phyloP scores from a whole-genome alignment of 352 stramenopile genomes.

The Pythium pyrilobum region DNA sequence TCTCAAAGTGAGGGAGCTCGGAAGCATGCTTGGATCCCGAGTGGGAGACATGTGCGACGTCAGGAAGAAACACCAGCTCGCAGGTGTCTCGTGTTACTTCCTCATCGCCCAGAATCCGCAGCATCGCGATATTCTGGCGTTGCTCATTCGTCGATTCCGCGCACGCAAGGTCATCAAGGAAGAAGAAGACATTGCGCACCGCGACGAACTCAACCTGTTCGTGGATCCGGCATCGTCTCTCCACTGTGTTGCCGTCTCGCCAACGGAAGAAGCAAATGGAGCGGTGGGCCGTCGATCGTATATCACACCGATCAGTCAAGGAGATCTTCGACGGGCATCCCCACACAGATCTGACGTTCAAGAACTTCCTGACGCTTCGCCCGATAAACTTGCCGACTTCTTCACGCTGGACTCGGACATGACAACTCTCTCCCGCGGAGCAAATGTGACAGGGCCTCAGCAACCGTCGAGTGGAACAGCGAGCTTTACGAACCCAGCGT shows the following conservation, averaged over 20 bases:
- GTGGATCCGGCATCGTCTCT: conserved; percentile 53
- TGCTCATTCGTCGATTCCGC: conserved; percentile 73
- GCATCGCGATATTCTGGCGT: conserved; percentile 69
- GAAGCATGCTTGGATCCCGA: conserved; percentile 59
- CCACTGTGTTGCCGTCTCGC: neutral
- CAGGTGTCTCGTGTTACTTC: conserved; percentile 64
- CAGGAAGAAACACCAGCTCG: conserved; percentile 38
- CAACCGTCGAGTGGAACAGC: conserved; percentile 9
- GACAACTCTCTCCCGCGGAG: neutral
- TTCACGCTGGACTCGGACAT: conserved; percentile 8
- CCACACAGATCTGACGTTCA: neutral
- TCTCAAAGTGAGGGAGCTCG: conserved; percentile 73
- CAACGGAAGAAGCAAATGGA: neutral
- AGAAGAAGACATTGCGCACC: conserved; percentile 46
- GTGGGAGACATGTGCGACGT: conserved; percentile 57
- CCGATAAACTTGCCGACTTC: conserved; percentile 1
- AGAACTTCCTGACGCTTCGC: neutral
- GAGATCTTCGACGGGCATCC: neutral
- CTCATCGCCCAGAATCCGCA: conserved; percentile 72
- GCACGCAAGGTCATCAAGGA: conserved; percentile 37
- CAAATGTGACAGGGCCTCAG: neutral
- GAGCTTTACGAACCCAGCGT: conserved; percentile 7
- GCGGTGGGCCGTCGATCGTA: neutral
- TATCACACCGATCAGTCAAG: neutral
- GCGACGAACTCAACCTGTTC: conserved; percentile 64